Evolutionary conservation across 73 alveolate genomes (phyloP).

Genomic region (Paramecium octaurelia): DNA sequence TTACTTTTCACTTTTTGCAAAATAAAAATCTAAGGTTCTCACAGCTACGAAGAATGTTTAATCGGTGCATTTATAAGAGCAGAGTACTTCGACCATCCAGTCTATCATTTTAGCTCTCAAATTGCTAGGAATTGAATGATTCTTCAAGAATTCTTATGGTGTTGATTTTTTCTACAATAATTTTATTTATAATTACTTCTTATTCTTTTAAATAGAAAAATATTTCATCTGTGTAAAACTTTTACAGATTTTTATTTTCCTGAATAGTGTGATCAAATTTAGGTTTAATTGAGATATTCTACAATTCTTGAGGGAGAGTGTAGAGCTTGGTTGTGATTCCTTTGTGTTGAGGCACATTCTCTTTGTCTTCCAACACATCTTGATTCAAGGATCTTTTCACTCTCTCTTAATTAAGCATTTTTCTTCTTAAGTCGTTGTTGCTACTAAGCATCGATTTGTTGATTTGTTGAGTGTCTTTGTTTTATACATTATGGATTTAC

Average conservation of each 20-base stretch:
- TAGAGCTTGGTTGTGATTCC: background rate
- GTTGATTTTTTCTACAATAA: background rate
- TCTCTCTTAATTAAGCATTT: background rate
- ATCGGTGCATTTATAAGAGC: slow-evolving; percentile 75
- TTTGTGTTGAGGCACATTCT: background rate
- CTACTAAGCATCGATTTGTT: background rate
- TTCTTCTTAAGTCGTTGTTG: background rate
- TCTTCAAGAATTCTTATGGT: slow-evolving; percentile 12
- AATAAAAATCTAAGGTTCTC: slow-evolving; percentile 79
- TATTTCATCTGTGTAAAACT: background rate
- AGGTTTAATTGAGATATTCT: background rate
- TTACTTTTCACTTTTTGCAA: slow-evolving; percentile 57
- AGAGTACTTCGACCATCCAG: slow-evolving; percentile 95
- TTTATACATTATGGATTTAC: background rate
- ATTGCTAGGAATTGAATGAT: slow-evolving; percentile 68
- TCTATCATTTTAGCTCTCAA: slow-evolving; percentile 91
- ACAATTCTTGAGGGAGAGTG: background rate
- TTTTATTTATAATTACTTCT: background rate
- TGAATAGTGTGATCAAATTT: background rate
- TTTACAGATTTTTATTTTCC: background rate
- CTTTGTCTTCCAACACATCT: slow-evolving; percentile 25
- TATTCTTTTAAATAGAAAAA: background rate
- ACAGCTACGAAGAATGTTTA: slow-evolving; percentile 86
- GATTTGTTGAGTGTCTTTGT: background rate
- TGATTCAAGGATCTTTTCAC: background rate